Base-by-base conservation (phyloP, 192 early-diverging fungal species). In the Cetraspora pellucida region DNA sequence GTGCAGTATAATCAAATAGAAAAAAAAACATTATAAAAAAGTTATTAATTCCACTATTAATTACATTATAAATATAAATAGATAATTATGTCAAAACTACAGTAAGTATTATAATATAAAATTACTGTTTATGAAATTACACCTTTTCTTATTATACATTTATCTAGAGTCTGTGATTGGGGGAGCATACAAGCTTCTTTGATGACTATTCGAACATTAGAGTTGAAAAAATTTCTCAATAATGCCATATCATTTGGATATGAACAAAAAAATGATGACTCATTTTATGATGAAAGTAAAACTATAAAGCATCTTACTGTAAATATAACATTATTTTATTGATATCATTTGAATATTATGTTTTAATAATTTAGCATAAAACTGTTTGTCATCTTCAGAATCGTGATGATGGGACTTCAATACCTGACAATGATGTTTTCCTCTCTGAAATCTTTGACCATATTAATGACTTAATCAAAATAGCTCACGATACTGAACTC, bases 161-260 rank as follows among this genome's bases (percentile, higher is more conserved):
- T 50, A 47, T 27, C 23, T 44, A 77, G 67, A 77, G 75, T 28
- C 1, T 69, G 65, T 28, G 75, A 77, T 45, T 77, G 64, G 64
- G 63, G 64, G 19, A 68, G 50, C 17, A 21, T 77, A 1, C 50
- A 77, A 64, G 75, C 19, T 50, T 67, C 50, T 21, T 55, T 77
- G 16, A 44, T 77, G 5, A 64, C 49, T n/a, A 77, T 50, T 27
- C 63, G 75, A n/a, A 55, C 75, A 43, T 67, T 49, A 43, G 61
- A 64, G 27, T 55, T 65, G 31, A 64, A 57, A 25, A 55, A 43
- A 25, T 57, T 77, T 44, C 21, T 77, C 14, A 67, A 52, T 21
- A 37, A 77, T 19, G 75, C 28, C 4, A 77, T 77, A 25, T 65
- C 75, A 25, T 57, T 16, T 21, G 75, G 75, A 10, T 57, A 61